phyloP scores from a whole-genome alignment of 2,329 filamentous ascomycete species.

The Calonectria pauciramosa region DNA sequence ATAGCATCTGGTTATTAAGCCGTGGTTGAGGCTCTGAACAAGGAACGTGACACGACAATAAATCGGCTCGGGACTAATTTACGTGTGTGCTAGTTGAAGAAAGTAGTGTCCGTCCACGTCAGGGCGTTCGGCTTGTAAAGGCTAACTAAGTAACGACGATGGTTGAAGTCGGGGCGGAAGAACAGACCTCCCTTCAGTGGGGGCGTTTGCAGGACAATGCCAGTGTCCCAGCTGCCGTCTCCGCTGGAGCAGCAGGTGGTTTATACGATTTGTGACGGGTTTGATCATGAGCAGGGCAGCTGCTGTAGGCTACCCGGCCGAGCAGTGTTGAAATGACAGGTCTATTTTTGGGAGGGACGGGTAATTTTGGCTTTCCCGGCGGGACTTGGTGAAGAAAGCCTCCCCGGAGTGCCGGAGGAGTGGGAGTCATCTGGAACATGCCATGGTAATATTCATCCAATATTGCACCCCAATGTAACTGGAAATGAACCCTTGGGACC shows the following conservation, averaged over 20 bases:
- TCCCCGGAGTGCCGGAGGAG: slow-evolving; percentile 3
- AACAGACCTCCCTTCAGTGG: slow-evolving; percentile 2
- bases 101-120: neutral
- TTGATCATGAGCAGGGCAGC: neutral
- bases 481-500: slow-evolving; percentile 30
- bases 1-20: slow-evolving; percentile 13
- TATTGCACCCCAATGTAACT: slow-evolving; percentile 22
- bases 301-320: neutral
- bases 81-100: neutral
- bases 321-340: neutral
- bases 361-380: neutral
- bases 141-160: neutral
- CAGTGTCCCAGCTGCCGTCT: neutral
- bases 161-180: slow-evolving; percentile 8
- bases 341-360: neutral
- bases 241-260: neutral
- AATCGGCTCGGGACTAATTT: slow-evolving; percentile 2
- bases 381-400: slow-evolving; percentile 13
- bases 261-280: neutral
- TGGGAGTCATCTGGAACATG: slow-evolving; percentile 21
- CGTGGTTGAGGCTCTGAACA: slow-evolving; percentile 4
- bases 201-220: neutral
- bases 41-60: neutral
- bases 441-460: slow-evolving; percentile 21
- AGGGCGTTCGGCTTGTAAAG: slow-evolving; percentile 5